Evolutionary conservation across 2,329 filamentous ascomycete genomes (phyloP).

Genomic region (Achaetomium macrosporum): DNA sequence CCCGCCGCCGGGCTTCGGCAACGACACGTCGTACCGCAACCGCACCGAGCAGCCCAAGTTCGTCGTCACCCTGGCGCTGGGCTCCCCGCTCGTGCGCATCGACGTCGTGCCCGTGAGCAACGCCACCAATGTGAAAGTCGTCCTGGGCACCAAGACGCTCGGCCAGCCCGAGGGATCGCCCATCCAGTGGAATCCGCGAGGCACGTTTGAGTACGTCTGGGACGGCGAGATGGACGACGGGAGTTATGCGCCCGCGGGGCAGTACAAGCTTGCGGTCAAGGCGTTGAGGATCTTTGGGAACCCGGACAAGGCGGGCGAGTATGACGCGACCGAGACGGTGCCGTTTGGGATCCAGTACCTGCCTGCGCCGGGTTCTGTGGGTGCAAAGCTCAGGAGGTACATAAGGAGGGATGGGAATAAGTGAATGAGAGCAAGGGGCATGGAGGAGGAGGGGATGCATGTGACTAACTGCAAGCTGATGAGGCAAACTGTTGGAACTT

Average conservation of each 20-base stretch:
- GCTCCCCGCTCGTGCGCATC: slow-evolving; percentile 38
- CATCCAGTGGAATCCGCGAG: slow-evolving; percentile 30
- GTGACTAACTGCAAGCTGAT: too few relatives aligned
- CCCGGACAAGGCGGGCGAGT: slow-evolving; percentile 38
- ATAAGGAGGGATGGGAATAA: neutral
- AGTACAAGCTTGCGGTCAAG: slow-evolving; percentile 44
- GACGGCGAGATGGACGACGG: slow-evolving; percentile 44
- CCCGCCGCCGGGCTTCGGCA: slow-evolving; percentile 35
- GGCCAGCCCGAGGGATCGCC: slow-evolving; percentile 42
- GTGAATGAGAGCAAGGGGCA: slow-evolving; percentile 1
- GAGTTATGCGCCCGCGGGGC: slow-evolving; percentile 42
- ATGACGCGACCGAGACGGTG: slow-evolving; percentile 39
- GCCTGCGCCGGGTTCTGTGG: neutral
- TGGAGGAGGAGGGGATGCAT: neutral
- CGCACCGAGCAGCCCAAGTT: slow-evolving; percentile 34
- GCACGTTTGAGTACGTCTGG: slow-evolving; percentile 32
- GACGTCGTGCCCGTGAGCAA: slow-evolving; percentile 39
- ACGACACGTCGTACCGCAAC: slow-evolving; percentile 26
- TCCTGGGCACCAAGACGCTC: slow-evolving; percentile 36
- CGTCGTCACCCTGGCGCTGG: slow-evolving; percentile 39
- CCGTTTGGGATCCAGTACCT: slow-evolving; percentile 42
- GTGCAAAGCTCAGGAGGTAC: neutral
- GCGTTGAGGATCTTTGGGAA: slow-evolving; percentile 49
- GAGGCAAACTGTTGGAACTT: too few relatives aligned
- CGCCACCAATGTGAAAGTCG: slow-evolving; percentile 25